Conservation (phyloP, 257 asterid genomes). For the Nicotiana benthamiana region DNA sequence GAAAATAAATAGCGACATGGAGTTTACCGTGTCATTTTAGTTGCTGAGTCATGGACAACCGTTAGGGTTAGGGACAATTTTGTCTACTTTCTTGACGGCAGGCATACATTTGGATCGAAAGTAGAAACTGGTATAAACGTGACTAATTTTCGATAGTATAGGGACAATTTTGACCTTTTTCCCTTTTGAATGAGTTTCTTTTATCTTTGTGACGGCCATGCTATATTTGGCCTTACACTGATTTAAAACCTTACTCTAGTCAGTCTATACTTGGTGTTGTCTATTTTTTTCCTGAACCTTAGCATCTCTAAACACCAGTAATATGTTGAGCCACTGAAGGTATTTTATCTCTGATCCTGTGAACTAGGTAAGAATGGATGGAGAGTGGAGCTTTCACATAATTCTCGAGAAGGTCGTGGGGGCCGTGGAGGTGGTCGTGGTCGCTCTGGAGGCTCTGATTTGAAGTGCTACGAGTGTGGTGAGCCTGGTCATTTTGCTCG, state of each 20-base stretch:
- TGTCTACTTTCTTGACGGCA: too few species aligned
- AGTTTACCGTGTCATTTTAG: too few species aligned
- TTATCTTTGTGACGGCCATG: neutral
- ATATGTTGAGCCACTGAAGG: neutral
- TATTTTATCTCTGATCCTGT: neutral
- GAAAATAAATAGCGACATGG: too few species aligned
- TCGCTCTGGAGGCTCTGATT: constrained; percentile 71
- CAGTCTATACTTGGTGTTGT: neutral
- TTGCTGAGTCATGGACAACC: too few species aligned
- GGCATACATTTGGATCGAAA: too few species aligned
- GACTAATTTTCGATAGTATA: too few species aligned
- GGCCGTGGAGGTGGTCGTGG: constrained; percentile 71
- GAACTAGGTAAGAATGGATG: constrained; percentile 84
- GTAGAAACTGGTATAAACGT: too few species aligned
- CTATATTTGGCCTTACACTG: neutral
- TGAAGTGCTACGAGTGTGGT: constrained; percentile 91
- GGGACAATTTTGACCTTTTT: too few species aligned
- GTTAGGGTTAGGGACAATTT: too few species aligned
- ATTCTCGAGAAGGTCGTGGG: constrained; percentile 66
- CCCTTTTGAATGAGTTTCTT: neutral
- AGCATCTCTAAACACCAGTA: neutral
- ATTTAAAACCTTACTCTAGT: neutral
- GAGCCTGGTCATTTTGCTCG: constrained; percentile 98
- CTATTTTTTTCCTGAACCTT: neutral
- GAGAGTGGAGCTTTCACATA: constrained; percentile 96